A percentile compares a stretch with the other conserved stretches of the same genome.
phyloP scores from a whole-genome alignment of 805 yeast genomes.

The Vanderwaltozyma tropicalis region DNA sequence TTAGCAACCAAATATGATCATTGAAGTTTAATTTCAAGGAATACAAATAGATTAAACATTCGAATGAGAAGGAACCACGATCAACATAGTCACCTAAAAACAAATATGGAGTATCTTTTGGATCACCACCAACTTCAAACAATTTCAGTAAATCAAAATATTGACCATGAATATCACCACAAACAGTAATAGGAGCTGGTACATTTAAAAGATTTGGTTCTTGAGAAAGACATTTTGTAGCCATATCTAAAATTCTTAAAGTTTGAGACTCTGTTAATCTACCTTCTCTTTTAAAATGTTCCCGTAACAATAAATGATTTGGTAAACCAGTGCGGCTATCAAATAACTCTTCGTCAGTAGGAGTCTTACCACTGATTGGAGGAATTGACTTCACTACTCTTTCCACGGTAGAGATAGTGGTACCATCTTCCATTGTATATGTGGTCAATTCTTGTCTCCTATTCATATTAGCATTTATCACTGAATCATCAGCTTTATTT shows the following conservation, averaged over 20 bases:
- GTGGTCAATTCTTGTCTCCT: slow-evolving; percentile 29
- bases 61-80: slow-evolving; percentile 84
- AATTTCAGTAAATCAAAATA: slow-evolving; percentile 80
- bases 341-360: slow-evolving; percentile 62
- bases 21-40: slow-evolving; percentile 72
- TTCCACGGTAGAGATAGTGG: slow-evolving; percentile 37
- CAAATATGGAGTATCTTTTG: slow-evolving; percentile 61
- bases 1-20: slow-evolving; percentile 60
- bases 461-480: not conserved
- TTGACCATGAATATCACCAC: slow-evolving; percentile 98
- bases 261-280: slow-evolving; percentile 65
- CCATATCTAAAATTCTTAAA: slow-evolving; percentile 49
- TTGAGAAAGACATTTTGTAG: slow-evolving; percentile 47
- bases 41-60: slow-evolving; percentile 66
- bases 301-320: slow-evolving; percentile 54
- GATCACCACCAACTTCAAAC: slow-evolving; percentile 90
- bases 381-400: slow-evolving; percentile 44
- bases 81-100: slow-evolving; percentile 94
- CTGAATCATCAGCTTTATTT: slow-evolving; percentile 28
- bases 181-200: slow-evolving; percentile 88
- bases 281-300: slow-evolving; percentile 76
- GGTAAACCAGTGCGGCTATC: slow-evolving; percentile 50
- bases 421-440: slow-evolving; percentile 43
- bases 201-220: slow-evolving; percentile 78
- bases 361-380: slow-evolving; percentile 56